A percentile compares a stretch with the other conserved stretches of the same genome.
Conservation (phyloP, 139 green algal species). For the Tetraselmis chui region DNA sequence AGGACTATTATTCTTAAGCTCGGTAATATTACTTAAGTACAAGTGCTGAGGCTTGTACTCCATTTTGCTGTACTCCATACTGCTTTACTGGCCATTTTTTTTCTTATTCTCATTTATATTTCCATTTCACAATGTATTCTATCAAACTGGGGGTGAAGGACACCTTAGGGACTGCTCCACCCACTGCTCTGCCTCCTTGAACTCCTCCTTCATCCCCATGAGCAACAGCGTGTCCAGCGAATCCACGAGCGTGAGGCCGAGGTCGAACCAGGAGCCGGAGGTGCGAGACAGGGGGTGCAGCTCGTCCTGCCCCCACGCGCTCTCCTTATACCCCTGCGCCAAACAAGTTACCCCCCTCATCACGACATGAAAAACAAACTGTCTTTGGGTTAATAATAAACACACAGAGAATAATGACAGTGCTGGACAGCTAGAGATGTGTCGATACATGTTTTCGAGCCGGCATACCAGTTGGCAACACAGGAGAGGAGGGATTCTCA, state of each 20-base stretch:
- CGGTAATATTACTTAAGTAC: too few species aligned
- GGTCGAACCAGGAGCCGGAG: conserved; percentile 44
- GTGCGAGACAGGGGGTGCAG: conserved; percentile 42
- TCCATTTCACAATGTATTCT: too few species aligned
- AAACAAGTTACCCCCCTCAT: not conserved
- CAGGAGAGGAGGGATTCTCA: conserved; percentile 14
- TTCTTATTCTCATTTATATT: too few species aligned
- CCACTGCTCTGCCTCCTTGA: conserved; percentile 23
- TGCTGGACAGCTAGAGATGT: not conserved
- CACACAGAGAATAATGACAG: not conserved
- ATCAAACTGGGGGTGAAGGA: not conserved
- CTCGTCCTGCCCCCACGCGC: conserved; percentile 75
- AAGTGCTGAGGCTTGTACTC: too few species aligned
- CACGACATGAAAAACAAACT: not conserved
- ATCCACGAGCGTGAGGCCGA: conserved; percentile 74
- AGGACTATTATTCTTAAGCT: too few species aligned
- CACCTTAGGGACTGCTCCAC: not conserved
- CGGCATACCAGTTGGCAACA: not conserved
- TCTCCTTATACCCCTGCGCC: conserved; percentile 15
- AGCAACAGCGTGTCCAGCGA: conserved; percentile 74
- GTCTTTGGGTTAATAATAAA: too few species aligned
- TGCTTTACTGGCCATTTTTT: too few species aligned
- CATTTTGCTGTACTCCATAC: too few species aligned
- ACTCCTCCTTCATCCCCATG: conserved; percentile 43
- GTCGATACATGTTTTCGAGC: not conserved